Conservation (phyloP, 2,329 filamentous ascomycete species). For the Penicillium sp. region DNA sequence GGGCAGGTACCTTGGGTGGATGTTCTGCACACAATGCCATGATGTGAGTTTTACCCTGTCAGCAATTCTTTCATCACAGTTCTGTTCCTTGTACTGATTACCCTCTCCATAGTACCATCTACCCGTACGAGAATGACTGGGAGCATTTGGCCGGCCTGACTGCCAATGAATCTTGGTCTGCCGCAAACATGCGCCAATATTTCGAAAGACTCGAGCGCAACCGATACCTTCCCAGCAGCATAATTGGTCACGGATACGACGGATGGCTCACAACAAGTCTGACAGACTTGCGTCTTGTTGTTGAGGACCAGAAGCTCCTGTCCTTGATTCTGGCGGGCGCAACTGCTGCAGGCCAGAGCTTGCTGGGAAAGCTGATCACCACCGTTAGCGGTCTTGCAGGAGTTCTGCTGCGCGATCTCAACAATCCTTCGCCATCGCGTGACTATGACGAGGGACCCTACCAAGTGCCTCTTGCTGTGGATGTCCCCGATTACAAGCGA, state of each 20-base stretch:
- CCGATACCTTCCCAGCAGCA: conserved; percentile 49
- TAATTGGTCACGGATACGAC: conserved; percentile 56
- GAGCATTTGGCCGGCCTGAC: conserved; percentile 58
- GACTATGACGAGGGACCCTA: conserved; percentile 55
- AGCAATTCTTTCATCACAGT: conserved; percentile 45
- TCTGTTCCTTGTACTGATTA: background rate
- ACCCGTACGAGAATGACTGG: conserved; percentile 62
- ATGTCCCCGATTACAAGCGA: conserved; percentile 51
- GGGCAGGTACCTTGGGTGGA: conserved; percentile 58
- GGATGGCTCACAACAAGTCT: conserved; percentile 60
- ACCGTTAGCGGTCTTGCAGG: conserved; percentile 49
- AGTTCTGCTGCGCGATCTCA: conserved; percentile 55
- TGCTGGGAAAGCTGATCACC: conserved; percentile 42
- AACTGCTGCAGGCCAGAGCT: conserved; percentile 52
- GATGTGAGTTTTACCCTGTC: conserved; percentile 39
- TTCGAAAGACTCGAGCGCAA: conserved; percentile 57
- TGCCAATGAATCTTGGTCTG: conserved; percentile 60
- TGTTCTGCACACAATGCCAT: conserved; percentile 64
- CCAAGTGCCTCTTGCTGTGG: conserved; percentile 61
- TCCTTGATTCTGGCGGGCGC: conserved; percentile 56
- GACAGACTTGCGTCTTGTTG: conserved; percentile 54
- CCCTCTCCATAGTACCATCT: conserved; percentile 44
- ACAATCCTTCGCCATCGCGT: conserved; percentile 48
- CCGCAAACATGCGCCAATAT: conserved; percentile 59
- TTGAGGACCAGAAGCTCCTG: conserved; percentile 57